These are phyloP conservation scores for Pistacia vera DNA, from an alignment of 345 rosid genomes.

Conservation along the genomic window DNA sequence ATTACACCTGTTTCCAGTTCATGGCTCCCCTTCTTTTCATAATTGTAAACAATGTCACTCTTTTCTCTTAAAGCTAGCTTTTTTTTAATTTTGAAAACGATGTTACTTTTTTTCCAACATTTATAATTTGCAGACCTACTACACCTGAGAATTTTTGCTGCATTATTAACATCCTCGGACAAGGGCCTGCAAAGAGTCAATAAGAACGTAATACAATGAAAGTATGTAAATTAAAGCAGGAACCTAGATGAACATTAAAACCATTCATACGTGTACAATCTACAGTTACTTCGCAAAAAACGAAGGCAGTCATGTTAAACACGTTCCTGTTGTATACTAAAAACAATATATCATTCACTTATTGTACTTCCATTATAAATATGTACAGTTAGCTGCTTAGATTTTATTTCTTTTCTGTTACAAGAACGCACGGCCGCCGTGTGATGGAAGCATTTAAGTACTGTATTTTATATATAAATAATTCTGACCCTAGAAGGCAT, in stretches of 20 bases:
- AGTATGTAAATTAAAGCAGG: not conserved
- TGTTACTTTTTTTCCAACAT: not conserved
- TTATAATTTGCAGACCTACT: no score
- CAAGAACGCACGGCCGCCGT: not conserved
- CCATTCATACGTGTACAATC: constrained; percentile 2
- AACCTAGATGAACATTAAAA: not conserved
- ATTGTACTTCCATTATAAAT: no score
- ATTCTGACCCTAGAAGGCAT: not conserved
- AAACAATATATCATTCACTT: no score
- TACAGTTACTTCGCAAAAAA: not conserved
- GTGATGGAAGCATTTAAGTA: not conserved
- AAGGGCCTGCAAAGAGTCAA: not conserved
- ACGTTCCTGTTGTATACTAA: no score
- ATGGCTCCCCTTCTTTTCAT: not conserved
- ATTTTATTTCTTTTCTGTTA: no score
- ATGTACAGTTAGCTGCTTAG: no score
- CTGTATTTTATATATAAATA: no score
- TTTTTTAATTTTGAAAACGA: not conserved
- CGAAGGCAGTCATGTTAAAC: not conserved
- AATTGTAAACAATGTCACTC: not conserved
- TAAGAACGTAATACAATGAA: not conserved
- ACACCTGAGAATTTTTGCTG: no score
- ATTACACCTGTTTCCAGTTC: constrained; percentile 4
- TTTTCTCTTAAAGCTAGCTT: not conserved
- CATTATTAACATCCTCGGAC: not conserved